Conservation (phyloP, 495 filamentous ascomycete species). For the Aspergillus cristatus region DNA sequence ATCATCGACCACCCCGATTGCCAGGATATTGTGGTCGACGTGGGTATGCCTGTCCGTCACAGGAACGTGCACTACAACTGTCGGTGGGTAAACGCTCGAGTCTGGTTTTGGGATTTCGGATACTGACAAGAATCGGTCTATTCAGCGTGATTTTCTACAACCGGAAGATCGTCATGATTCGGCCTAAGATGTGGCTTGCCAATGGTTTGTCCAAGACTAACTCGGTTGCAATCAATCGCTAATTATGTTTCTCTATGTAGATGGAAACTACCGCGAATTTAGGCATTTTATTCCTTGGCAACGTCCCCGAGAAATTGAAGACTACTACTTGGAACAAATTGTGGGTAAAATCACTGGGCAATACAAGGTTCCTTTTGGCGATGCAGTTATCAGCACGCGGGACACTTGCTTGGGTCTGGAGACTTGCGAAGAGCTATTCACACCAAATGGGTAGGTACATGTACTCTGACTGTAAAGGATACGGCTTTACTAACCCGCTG, state of each 20-base stretch:
- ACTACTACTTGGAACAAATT: conserved; percentile 62
- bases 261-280: conserved; percentile 34
- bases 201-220: conserved; percentile 40
- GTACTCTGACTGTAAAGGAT: neutral
- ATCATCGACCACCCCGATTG: conserved; percentile 57
- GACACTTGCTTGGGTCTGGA: conserved; percentile 67
- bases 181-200: conserved; percentile 78
- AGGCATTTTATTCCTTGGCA: conserved; percentile 61
- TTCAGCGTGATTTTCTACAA: conserved; percentile 52
- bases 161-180: conserved; percentile 60
- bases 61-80: conserved; percentile 66
- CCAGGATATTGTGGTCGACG: conserved; percentile 71
- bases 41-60: conserved; percentile 60
- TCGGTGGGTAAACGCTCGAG: conserved; percentile 24
- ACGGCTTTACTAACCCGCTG: conserved; percentile 2
- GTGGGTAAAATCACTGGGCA: conserved; percentile 53
- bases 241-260: conserved; percentile 7
- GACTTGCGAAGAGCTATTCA: conserved; percentile 76
- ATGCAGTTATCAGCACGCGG: conserved; percentile 61
- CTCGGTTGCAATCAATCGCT: neutral
- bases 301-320: conserved; percentile 50
- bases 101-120: too few relatives aligned
- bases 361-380: conserved; percentile 61
- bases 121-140: too few relatives aligned
- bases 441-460: conserved; percentile 42